A percentile compares a stretch with the other conserved stretches of the same genome.
Evolutionary conservation across 805 yeast genomes (phyloP).

Genomic region (Teunomyces kruisii): DNA sequence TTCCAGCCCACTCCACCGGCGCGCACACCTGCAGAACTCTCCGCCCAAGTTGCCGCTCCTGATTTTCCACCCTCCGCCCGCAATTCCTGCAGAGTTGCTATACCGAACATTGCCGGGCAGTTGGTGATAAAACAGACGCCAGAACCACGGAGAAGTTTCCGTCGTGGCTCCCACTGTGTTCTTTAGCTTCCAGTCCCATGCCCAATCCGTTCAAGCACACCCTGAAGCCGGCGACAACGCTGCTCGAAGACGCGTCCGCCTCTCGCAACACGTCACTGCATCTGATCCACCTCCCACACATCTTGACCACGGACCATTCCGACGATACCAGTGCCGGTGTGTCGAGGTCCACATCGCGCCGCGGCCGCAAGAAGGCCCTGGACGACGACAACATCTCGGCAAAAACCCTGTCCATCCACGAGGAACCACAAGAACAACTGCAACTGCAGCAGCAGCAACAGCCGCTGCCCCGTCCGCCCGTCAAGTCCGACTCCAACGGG

Average conservation of each 20-base stretch:
- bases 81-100: not conserved
- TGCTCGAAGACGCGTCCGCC: not conserved
- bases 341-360: not conserved
- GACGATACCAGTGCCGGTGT: not conserved
- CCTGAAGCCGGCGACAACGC: constrained; percentile 1
- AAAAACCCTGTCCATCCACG: not conserved
- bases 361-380: not conserved
- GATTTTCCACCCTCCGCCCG: not conserved
- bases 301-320: not conserved
- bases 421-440: not conserved
- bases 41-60: too few relatives aligned
- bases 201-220: constrained; percentile 4
- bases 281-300: not conserved
- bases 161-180: not conserved
- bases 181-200: not conserved
- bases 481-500: constrained; percentile 25
- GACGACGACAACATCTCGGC: not conserved
- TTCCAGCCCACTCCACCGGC: too few relatives aligned
- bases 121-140: not conserved
- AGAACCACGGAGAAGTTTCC: not conserved
- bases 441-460: not conserved
- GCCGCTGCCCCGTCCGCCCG: constrained; percentile 4
- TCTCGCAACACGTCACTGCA: not conserved
- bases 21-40: too few relatives aligned
- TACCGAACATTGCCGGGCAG: not conserved